Percentiles rank a stretch among this genome's conserved stretches.
Conservation (phyloP, 1,284 basidiomycete species). For the Stereum hirsutum region DNA sequence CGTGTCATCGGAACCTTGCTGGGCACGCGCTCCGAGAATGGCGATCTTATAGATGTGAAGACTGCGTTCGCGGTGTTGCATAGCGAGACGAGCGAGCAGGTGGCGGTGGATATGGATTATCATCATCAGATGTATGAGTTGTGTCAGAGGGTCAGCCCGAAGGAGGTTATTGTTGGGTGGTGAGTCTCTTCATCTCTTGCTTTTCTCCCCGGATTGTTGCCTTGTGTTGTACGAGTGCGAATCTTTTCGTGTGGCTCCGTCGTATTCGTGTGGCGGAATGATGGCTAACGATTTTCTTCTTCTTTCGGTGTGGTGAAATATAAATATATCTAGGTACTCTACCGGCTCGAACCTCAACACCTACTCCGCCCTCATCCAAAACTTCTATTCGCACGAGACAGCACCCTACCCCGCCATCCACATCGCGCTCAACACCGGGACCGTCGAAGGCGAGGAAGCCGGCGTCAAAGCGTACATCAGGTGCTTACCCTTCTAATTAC, state of each 20-base stretch:
- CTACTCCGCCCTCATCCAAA: slow-evolving; percentile 96
- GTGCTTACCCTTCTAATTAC: slow-evolving; percentile 23
- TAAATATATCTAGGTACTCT: slow-evolving; percentile 87
- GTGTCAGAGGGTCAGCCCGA: slow-evolving; percentile 75
- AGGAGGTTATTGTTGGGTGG: slow-evolving; percentile 89
- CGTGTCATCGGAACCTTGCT: slow-evolving; percentile 96
- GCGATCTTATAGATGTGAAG: slow-evolving; percentile 49
- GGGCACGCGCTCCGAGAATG: slow-evolving; percentile 67
- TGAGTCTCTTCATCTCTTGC: slow-evolving; percentile 31
- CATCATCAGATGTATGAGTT: slow-evolving; percentile 92
- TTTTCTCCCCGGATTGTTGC: slow-evolving; percentile 7
- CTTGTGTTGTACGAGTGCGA: no score
- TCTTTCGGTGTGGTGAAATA: no score
- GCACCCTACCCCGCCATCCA: slow-evolving; percentile 87
- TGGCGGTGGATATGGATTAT: slow-evolving; percentile 95
- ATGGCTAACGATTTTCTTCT: no score
- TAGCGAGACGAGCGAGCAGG: slow-evolving; percentile 86
- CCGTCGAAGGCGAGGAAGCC: slow-evolving; percentile 61
- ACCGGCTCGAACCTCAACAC: slow-evolving; percentile 88
- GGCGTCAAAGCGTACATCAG: slow-evolving; percentile 87
- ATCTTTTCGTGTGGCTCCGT: no score
- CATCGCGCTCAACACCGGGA: slow-evolving; percentile 85
- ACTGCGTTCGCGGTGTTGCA: slow-evolving; percentile 87
- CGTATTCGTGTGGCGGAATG: no score
- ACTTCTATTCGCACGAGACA: slow-evolving; percentile 94